A percentile compares a stretch with the other conserved stretches of the same genome.
phyloP scores from a whole-genome alignment of 208 protist genomes.

The Angomonas deanei region DNA sequence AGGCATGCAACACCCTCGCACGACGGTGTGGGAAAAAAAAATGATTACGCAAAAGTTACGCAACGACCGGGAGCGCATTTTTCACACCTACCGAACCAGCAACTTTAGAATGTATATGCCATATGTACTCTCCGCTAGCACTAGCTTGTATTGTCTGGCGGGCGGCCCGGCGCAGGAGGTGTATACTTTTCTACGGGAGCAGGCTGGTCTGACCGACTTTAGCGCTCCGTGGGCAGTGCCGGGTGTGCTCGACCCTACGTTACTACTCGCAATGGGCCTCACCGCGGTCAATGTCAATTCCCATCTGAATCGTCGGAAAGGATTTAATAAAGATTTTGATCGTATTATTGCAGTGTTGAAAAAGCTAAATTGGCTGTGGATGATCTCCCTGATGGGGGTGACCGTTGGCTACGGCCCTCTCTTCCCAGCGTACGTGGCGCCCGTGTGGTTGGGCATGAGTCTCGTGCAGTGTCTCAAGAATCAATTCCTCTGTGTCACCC shows the following conservation, averaged over 20 bases:
- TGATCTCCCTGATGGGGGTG: no score
- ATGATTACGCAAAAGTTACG: slow-evolving; percentile 77
- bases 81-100: slow-evolving; percentile 59
- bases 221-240: slow-evolving; percentile 17
- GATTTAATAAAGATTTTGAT: slow-evolving; percentile 43
- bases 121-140: slow-evolving; percentile 19
- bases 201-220: slow-evolving; percentile 23
- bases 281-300: slow-evolving; percentile 43
- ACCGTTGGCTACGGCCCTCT: no score
- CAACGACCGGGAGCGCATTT: slow-evolving; percentile 78
- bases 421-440: slow-evolving; percentile 47
- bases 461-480: slow-evolving; percentile 37
- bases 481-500: slow-evolving; percentile 46
- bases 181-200: slow-evolving; percentile 27
- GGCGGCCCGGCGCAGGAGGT: slow-evolving; percentile 62
- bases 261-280: slow-evolving; percentile 44
- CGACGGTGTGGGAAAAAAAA: slow-evolving; percentile 79
- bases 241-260: slow-evolving; percentile 47
- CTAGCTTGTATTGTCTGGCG: slow-evolving; percentile 38
- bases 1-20: slow-evolving; percentile 65
- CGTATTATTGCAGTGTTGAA: background rate
- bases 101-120: slow-evolving; percentile 69
- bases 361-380: no score
- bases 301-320: slow-evolving; percentile 48
- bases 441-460: slow-evolving; percentile 77